These are phyloP conservation scores for Scytalidium sp. DNA, from an alignment of 2,329 filamentous ascomycete species.

Conservation along the genomic window DNA sequence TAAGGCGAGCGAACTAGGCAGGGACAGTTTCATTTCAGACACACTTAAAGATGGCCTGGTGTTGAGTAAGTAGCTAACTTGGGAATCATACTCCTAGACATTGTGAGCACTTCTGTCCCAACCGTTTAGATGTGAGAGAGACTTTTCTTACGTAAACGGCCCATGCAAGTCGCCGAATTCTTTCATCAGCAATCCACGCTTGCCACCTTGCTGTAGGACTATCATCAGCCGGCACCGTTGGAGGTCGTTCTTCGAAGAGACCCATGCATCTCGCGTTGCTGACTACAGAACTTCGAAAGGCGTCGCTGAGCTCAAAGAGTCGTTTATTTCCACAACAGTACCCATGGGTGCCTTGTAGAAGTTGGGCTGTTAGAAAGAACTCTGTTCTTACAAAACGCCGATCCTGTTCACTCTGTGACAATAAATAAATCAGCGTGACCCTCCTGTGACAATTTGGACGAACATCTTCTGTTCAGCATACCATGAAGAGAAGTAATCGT, in stretches of 20 bases:
- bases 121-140: background rate
- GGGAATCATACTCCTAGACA: background rate
- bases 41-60: background rate
- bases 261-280: background rate
- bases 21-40: background rate
- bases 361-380: background rate
- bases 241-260: background rate
- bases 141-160: background rate
- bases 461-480: background rate
- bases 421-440: no score
- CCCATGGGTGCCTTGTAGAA: background rate
- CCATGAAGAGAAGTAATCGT: background rate
- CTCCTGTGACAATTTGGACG: background rate
- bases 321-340: background rate
- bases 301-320: background rate
- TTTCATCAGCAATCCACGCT: background rate
- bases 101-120: background rate
- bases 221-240: background rate
- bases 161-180: background rate
- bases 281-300: background rate
- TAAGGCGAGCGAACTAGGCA: background rate
- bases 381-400: background rate
- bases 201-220: background rate
- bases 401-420: background rate
- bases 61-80: background rate